phyloP scores from a whole-genome alignment of 2,329 filamentous ascomycete species.

The Sclerotinia subarctica region DNA sequence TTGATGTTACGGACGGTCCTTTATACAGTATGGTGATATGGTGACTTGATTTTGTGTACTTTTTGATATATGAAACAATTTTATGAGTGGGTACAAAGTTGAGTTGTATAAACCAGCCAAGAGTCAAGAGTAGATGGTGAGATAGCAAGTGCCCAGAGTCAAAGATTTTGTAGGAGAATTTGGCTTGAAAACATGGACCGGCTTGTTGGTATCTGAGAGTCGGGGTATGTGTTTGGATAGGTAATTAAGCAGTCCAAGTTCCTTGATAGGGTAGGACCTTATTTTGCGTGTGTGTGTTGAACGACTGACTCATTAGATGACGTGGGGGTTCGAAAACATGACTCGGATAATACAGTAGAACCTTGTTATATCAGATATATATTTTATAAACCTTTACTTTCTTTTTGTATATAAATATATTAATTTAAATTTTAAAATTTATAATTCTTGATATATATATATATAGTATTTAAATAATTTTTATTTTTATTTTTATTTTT shows the following conservation, averaged over 20 bases:
- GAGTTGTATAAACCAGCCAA: not conserved
- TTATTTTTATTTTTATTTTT: too few relatives aligned
- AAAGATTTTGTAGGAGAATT: not conserved
- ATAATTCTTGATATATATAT: too few relatives aligned
- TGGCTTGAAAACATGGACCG: not conserved
- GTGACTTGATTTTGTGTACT: not conserved
- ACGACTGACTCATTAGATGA: not conserved
- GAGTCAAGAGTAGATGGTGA: not conserved
- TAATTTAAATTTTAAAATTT: too few relatives aligned
- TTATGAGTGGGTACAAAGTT: not conserved
- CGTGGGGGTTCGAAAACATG: not conserved
- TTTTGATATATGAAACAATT: slow-evolving; percentile 1
- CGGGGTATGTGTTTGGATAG: not conserved
- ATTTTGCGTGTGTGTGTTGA: not conserved
- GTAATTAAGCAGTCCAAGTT: not conserved
- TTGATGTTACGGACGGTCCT: not conserved
- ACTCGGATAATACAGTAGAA: too few relatives aligned
- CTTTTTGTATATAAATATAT: too few relatives aligned
- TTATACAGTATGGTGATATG: not conserved
- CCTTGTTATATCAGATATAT: too few relatives aligned
- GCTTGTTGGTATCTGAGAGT: slow-evolving; percentile 4
- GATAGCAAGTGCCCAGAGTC: not conserved
- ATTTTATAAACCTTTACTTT: too few relatives aligned
- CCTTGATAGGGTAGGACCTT: not conserved
- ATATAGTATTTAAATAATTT: too few relatives aligned